Base-by-base conservation (phyloP, 176 grass and related monocot genomes). In the Panicum miliaceum region DNA sequence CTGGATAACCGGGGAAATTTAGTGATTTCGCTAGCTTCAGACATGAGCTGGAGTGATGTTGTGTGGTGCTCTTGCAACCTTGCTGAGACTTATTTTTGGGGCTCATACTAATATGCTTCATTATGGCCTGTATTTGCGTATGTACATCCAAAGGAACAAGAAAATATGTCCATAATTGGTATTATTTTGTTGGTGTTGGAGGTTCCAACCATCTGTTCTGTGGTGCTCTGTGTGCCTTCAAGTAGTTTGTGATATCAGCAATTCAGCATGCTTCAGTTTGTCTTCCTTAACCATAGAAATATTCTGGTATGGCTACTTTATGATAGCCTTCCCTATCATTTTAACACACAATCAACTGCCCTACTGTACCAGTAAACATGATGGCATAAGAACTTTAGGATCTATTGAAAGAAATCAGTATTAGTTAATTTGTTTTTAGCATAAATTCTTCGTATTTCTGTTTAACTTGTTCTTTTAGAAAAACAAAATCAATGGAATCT, bases 321-420 rank as follows among this genome's bases (percentile, higher is more conserved):
- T 68, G 3, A 12, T 42, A 26, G 61, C 29, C 11, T 76, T 41
- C 71, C 11, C 4, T 56, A 9, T 29, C 13, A 65, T 6, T 54
- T 84, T 22, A n/a, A 63, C 38, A 69, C 4, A 6, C 12, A 27
- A 71, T 71, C 3, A 58, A 4, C 56, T 11, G 2, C 22, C 12
- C 46, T 58, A 43, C 48, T 22, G 4, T 61, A 13, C 37, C 12
- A 27, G 22, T 61, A 40, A 77, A 61, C n/a, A 61, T 62, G 13
- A 12, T 23, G n/a, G 20, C 32, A 53, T 68, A 25, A 53, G 45
- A 68, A 23, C 12, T 53, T 25, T 38, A 42, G 34, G 35, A 29
- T 9, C 56, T 70, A 7, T 38, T 81, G 7, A 54, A 66, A 66
- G 65, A 80, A 65, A 81, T 37, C 25, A 60, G 22, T 26, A 77